Evolutionary conservation across 352 stramenopile genomes (phyloP).

Genomic region (Blastocystis sp.): DNA sequence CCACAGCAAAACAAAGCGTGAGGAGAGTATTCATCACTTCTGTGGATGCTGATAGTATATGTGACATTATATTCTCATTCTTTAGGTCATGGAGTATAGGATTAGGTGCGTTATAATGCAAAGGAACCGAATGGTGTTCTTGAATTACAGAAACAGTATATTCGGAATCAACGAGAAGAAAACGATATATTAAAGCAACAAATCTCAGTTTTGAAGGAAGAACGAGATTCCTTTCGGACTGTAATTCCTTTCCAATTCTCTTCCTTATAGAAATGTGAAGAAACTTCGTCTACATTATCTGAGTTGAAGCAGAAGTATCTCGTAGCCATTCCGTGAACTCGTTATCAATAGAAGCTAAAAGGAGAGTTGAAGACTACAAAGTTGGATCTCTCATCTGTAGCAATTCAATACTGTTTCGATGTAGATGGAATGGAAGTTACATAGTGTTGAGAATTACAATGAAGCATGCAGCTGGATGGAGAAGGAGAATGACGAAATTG

Average conservation of each 20-base stretch:
- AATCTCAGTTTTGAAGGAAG: neutral
- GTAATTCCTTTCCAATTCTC: neutral
- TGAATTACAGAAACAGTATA: conserved; percentile 19
- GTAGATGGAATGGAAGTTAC: neutral
- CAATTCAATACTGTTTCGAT: neutral
- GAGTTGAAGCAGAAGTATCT: neutral
- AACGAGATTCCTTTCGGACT: neutral
- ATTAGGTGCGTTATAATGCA: neutral
- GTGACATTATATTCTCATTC: neutral
- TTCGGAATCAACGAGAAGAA: conserved; percentile 1
- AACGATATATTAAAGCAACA: neutral
- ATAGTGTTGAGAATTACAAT: conserved; percentile 31
- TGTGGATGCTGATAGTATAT: neutral
- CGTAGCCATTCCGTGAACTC: neutral
- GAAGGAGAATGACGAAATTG: neutral
- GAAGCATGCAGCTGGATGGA: conserved; percentile 36
- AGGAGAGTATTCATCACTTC: conserved; percentile 21
- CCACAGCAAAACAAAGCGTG: neutral
- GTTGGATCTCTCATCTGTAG: neutral
- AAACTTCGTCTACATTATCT: neutral
- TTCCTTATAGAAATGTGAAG: neutral
- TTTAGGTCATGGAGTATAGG: neutral
- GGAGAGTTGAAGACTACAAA: neutral
- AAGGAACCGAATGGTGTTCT: neutral
- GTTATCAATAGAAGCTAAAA: neutral